Evolutionary conservation across 192 early-diverging fungal species (phyloP).

Genomic region (Coemansia sp.): DNA sequence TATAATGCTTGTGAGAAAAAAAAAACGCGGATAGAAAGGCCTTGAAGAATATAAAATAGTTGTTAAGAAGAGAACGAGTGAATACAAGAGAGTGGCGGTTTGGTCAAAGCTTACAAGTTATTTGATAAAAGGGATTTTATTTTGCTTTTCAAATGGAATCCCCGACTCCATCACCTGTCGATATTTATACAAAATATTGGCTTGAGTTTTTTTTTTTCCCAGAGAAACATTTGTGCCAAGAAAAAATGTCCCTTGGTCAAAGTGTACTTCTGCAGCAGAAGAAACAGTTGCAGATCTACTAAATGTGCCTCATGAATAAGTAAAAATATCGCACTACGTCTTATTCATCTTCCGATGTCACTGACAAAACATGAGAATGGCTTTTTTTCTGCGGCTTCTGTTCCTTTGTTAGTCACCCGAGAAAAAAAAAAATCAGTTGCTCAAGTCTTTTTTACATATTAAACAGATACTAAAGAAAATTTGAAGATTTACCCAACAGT

Average conservation of each 20-base stretch:
- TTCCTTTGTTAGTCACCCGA: not conserved
- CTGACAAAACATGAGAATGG: not conserved
- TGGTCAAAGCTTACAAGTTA: not conserved
- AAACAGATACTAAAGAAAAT: not conserved
- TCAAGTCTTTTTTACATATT: not conserved
- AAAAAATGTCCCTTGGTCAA: not conserved
- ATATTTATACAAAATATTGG: not conserved
- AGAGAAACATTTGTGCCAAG: not conserved
- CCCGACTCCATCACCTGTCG: not conserved
- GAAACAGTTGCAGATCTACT: not conserved
- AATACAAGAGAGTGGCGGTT: not conserved
- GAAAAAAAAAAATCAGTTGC: not conserved
- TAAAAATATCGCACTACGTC: not conserved
- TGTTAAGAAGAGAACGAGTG: not conserved
- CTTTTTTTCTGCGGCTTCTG: not conserved
- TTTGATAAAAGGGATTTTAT: not conserved
- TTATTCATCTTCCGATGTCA: not conserved
- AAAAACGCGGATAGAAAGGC: not conserved
- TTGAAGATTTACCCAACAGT: not conserved
- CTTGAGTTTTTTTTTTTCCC: not conserved
- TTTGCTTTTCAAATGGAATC: not conserved
- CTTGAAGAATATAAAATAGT: not conserved
- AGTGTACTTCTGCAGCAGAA: not conserved
- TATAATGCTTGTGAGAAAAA: not conserved
- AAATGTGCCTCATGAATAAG: not conserved